A percentile compares a stretch with the other conserved stretches of the same genome.
Conservation (phyloP, 1,139 yeast species). For the Debaryomyces singareniensis region DNA sequence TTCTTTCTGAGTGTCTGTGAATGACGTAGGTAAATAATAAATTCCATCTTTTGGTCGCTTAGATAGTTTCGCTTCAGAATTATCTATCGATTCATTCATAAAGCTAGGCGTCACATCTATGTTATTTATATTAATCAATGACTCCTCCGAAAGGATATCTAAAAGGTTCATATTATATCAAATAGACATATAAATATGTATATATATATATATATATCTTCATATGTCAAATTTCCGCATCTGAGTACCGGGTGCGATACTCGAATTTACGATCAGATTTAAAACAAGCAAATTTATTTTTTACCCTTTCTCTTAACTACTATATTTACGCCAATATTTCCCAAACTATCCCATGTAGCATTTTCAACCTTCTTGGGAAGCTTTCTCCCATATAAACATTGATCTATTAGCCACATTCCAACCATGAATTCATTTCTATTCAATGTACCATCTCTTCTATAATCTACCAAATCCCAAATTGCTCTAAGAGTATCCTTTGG, state of each 20-base stretch:
- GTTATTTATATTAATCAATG: slow-evolving; percentile 8
- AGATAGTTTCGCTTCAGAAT: slow-evolving; percentile 1
- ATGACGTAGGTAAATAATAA: slow-evolving; percentile 48
- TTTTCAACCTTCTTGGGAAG: slow-evolving; percentile 60
- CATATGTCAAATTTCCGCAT: too few species aligned
- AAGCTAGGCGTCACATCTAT: too few species aligned
- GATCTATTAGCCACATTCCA: slow-evolving; percentile 96
- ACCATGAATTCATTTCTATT: slow-evolving; percentile 79
- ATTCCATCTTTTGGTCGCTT: slow-evolving; percentile 17
- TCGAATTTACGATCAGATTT: too few species aligned
- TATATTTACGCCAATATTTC: slow-evolving; percentile 38
- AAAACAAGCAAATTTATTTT: slow-evolving; percentile 2
- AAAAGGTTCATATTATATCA: slow-evolving; percentile 27
- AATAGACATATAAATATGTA: too few species aligned
- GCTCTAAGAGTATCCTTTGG: slow-evolving; percentile 55
- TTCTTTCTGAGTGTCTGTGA: slow-evolving; percentile 52
- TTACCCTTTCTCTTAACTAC: slow-evolving; percentile 30
- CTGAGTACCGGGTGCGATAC: too few species aligned
- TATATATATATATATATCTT: too few species aligned
- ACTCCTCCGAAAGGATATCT: slow-evolving; percentile 24
- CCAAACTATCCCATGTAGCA: slow-evolving; percentile 63
- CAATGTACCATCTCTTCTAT: slow-evolving; percentile 67
- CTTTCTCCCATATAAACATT: slow-evolving; percentile 89
- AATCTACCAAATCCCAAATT: slow-evolving; percentile 80
- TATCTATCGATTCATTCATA: too few species aligned